A percentile compares a stretch with the other conserved stretches of the same genome.
Evolutionary conservation across 345 rosid species (phyloP).

Genomic region (Populus tremula): DNA sequence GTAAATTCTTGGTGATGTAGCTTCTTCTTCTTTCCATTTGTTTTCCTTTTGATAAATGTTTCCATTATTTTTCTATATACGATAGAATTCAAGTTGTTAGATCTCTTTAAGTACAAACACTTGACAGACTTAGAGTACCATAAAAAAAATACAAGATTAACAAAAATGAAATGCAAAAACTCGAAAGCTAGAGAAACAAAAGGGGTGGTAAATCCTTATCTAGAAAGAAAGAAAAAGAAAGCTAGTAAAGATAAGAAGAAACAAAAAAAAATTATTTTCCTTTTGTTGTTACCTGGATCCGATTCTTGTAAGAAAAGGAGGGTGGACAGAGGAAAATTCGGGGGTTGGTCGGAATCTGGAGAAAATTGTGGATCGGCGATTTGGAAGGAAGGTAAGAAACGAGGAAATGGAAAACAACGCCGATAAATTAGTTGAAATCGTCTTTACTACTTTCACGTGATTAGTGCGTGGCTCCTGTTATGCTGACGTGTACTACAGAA

Average conservation of each 20-base stretch:
- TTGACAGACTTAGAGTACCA: no score
- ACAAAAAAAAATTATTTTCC: neutral
- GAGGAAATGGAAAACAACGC: conserved; percentile 47
- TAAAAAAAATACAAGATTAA: neutral
- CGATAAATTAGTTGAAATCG: conserved; percentile 42
- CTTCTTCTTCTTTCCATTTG: no score
- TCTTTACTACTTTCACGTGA: conserved; percentile 27
- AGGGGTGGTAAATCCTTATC: neutral
- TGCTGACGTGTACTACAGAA: neutral
- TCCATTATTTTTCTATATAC: no score
- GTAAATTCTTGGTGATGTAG: no score
- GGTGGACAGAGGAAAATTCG: conserved; percentile 6
- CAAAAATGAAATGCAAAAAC: neutral
- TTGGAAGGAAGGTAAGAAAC: conserved; percentile 11
- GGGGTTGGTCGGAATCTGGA: conserved; percentile 29
- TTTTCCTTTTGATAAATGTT: no score
- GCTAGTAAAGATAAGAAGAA: neutral
- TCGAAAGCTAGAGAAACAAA: neutral
- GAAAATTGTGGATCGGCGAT: conserved; percentile 30
- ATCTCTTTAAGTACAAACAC: no score
- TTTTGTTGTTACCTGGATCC: conserved; percentile 1
- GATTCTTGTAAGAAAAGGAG: neutral
- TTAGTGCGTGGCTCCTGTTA: conserved; percentile 5
- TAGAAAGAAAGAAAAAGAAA: neutral
- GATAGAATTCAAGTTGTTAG: no score